Evolutionary conservation across 805 yeast species (phyloP).

Genomic region (Candida awuae): DNA sequence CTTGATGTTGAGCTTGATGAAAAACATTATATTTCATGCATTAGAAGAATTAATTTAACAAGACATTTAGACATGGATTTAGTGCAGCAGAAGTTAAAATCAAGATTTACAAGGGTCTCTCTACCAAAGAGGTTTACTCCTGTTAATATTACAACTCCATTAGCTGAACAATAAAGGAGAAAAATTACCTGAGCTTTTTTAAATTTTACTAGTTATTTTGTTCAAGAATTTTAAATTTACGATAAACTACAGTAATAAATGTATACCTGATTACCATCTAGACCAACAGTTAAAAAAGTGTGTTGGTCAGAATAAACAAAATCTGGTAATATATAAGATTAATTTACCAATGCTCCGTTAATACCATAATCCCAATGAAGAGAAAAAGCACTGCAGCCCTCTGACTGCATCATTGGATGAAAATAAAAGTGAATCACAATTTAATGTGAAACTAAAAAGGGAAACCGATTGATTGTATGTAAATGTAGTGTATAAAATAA

Average conservation of each 20-base stretch:
- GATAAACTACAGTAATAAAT: neutral
- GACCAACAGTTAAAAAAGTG: slow-evolving; percentile 4
- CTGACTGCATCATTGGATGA: slow-evolving; percentile 49
- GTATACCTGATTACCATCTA: slow-evolving; percentile 12
- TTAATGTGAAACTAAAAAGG: neutral
- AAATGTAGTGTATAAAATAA: neutral
- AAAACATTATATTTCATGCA: slow-evolving; percentile 93
- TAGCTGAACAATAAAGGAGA: slow-evolving; percentile 15
- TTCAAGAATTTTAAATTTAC: neutral
- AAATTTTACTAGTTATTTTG: neutral
- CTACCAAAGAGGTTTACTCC: slow-evolving; percentile 90
- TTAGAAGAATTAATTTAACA: slow-evolving; percentile 82
- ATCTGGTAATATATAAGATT: slow-evolving; percentile 12
- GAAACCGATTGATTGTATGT: neutral
- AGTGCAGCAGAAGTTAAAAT: slow-evolving; percentile 70
- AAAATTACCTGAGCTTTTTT: neutral
- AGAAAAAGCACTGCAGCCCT: slow-evolving; percentile 44
- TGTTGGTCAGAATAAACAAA: slow-evolving; percentile 10
- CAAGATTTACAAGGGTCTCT: slow-evolving; percentile 77
- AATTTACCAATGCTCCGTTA: slow-evolving; percentile 55
- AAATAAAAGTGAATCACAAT: no score
- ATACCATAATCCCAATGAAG: slow-evolving; percentile 31
- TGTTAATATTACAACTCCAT: slow-evolving; percentile 65
- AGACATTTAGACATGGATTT: slow-evolving; percentile 89
- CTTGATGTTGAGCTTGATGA: slow-evolving; percentile 93